These are phyloP conservation scores for Aspergillus nomiae DNA, from an alignment of 2,329 filamentous ascomycete species.

Conservation along the genomic window DNA sequence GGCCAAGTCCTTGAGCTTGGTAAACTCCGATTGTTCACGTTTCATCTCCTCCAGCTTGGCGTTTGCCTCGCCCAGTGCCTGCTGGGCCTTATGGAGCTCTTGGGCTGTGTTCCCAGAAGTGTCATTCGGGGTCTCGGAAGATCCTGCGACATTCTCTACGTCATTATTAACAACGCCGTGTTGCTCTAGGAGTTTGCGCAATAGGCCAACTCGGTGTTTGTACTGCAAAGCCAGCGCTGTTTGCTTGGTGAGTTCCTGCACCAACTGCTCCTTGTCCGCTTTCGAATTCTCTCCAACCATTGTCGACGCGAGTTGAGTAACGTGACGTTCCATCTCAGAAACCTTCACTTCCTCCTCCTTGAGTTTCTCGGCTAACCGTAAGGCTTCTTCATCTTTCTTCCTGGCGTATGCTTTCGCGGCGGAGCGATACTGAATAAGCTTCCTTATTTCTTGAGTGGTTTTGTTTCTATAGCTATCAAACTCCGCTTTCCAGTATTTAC, in stretches of 20 bases:
- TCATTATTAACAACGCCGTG: constrained; percentile 41
- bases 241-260: constrained; percentile 46
- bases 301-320: constrained; percentile 44
- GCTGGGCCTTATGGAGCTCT: constrained; percentile 35
- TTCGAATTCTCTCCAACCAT: constrained; percentile 36
- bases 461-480: constrained; percentile 60
- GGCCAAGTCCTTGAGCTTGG: constrained; percentile 36
- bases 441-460: constrained; percentile 62
- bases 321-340: constrained; percentile 46
- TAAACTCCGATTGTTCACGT: constrained; percentile 34
- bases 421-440: constrained; percentile 61
- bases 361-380: constrained; percentile 54
- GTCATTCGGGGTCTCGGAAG: constrained; percentile 18
- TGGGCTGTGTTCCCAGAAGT: constrained; percentile 22
- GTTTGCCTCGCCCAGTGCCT: constrained; percentile 38
- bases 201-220: constrained; percentile 43
- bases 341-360: constrained; percentile 52
- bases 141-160: constrained; percentile 22
- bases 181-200: constrained; percentile 41
- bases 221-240: constrained; percentile 48
- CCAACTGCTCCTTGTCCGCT: constrained; percentile 42
- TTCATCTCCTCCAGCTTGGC: constrained; percentile 37
- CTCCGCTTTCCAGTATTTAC: constrained; percentile 64
- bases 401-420: constrained; percentile 61
- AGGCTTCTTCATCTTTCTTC: constrained; percentile 60